Percentiles rank a stretch among this genome's conserved stretches.
phyloP scores from a whole-genome alignment of 2,329 filamentous ascomycete genomes.

The Trichoderma sp. region DNA sequence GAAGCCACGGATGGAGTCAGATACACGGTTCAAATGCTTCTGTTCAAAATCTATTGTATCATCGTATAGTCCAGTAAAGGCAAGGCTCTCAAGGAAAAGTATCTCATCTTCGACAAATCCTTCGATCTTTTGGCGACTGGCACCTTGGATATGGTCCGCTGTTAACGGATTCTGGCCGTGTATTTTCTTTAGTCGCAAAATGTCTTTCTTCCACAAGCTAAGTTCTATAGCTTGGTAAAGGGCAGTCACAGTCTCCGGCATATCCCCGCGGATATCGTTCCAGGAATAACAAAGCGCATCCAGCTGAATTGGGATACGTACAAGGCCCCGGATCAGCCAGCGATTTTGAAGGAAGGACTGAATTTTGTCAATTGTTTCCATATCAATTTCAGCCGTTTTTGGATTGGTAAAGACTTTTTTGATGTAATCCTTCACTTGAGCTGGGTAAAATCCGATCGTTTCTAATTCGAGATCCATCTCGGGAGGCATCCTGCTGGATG shows the following conservation, averaged over 20 bases:
- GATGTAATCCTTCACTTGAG: constrained; percentile 38
- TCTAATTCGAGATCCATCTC: constrained; percentile 40
- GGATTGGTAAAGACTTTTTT: neutral
- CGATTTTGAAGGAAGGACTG: constrained; percentile 36
- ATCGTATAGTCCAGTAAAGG: neutral
- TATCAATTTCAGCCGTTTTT: neutral
- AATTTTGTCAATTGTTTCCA: constrained; percentile 28
- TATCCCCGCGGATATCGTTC: constrained; percentile 28
- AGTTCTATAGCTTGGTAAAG: neutral
- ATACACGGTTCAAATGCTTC: neutral
- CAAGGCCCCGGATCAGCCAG: constrained; percentile 37
- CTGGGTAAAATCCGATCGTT: constrained; percentile 41
- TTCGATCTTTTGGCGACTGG: neutral
- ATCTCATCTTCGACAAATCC: neutral
- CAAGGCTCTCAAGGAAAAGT: neutral
- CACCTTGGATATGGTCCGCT: neutral
- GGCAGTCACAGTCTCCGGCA: neutral
- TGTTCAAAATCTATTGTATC: neutral
- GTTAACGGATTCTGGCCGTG: neutral
- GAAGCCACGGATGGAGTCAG: neutral
- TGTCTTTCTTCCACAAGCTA: neutral
- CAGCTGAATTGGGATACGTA: constrained; percentile 47
- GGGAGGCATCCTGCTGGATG: constrained; percentile 27
- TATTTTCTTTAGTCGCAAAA: neutral
- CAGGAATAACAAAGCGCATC: constrained; percentile 46